Base-by-base conservation (phyloP, 352 stramenopile species). In the Pythium coloratum region DNA sequence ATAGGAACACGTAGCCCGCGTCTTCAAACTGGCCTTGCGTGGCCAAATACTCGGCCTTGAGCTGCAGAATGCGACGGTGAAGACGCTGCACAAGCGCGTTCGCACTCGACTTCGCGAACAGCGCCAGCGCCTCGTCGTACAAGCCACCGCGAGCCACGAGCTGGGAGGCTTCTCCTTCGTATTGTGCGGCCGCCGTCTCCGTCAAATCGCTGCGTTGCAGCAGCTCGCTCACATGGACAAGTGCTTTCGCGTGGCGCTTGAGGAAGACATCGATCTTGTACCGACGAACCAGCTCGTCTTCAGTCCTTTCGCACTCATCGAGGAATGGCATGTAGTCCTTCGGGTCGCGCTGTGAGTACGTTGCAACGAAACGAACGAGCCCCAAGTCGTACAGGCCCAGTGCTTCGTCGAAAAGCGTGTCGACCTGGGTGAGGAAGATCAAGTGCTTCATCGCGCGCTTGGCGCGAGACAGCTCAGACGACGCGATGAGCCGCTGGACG, bases 321-420 rank as follows among this genome's bases (percentile, higher is more conserved):
- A 94, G 59, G 44, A 91, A 81, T 16, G 82, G 76, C 38, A 82
- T 69, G 55, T 93, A 91, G 47, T 90, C 82, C 38, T 88, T 87
- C 18, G 86, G 86, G 49, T 94, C 86, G 16, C 81, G 75, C 53
- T 92, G 73, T 14, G 82, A 90, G 69, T 87, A 79, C 32, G 75
- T 76, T 24, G 84, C 82, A 1, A 94, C 63, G 32, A 82, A 77
- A 46, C 82, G 82, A 26, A 88, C 82, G 13, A 94, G 76, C 1
- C 72, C 61, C 20, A 94, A 46, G 59, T 94, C 82, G 64, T 94
- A 94, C 36, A 90, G 54, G 0, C 75, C 83, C 10, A 94, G 68
- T 1, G 82, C 82, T 61, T 91, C 77, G 30, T 88, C 76, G 55
- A 86, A 90, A 32, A 94, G 50, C 28, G 72, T 66, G 42, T 92